phyloP scores from a whole-genome alignment of 1,284 basidiomycete species.

The Testicularia cyperi region DNA sequence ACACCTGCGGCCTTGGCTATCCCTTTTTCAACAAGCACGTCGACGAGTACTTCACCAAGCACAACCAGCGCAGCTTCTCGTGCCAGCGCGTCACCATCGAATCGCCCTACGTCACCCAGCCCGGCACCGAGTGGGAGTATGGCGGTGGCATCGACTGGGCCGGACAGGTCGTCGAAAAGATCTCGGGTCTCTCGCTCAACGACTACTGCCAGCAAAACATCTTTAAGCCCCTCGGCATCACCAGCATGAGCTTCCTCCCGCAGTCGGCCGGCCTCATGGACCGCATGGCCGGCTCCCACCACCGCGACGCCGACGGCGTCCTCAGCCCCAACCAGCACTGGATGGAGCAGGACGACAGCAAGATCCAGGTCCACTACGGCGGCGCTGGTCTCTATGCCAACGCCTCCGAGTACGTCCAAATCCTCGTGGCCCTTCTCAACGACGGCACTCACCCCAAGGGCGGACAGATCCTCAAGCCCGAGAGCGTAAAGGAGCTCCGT shows the following conservation, averaged over 20 bases:
- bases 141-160: slow-evolving; percentile 42
- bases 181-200: slow-evolving; percentile 39
- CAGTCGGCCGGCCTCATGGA: slow-evolving; percentile 12
- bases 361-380: slow-evolving; percentile 44
- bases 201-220: slow-evolving; percentile 47
- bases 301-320: slow-evolving; percentile 14
- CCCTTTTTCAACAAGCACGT: slow-evolving; percentile 40
- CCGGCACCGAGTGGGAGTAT: slow-evolving; percentile 48
- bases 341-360: slow-evolving; percentile 26
- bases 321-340: slow-evolving; percentile 20
- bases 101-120: slow-evolving; percentile 35
- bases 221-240: slow-evolving; percentile 47
- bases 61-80: slow-evolving; percentile 11
- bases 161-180: slow-evolving; percentile 33
- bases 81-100: slow-evolving; percentile 6
- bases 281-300: slow-evolving; percentile 28
- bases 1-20: slow-evolving; percentile 30
- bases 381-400: slow-evolving; percentile 35
- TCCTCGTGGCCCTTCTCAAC: slow-evolving; percentile 44
- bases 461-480: slow-evolving; percentile 34
- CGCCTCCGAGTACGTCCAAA: slow-evolving; percentile 33
- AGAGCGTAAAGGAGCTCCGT: slow-evolving; percentile 37
- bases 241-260: slow-evolving; percentile 29
- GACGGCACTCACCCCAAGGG: slow-evolving; percentile 45
- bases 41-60: slow-evolving; percentile 13